phyloP scores from a whole-genome alignment of 257 asterid species.

The Jacaranda mimosifolia region DNA sequence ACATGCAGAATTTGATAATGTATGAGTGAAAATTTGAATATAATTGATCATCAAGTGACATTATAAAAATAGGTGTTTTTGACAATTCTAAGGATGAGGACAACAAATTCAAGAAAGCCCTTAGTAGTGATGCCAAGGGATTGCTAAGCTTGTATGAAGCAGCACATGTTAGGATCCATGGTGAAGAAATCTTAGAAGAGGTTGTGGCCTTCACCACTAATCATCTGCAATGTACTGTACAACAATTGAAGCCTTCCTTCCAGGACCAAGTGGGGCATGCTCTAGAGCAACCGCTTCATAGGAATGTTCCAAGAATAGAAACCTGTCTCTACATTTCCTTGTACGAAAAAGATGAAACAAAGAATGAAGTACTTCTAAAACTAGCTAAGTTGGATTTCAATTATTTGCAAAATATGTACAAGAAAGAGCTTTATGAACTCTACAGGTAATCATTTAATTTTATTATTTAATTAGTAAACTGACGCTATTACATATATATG shows the following conservation, averaged over 20 bases:
- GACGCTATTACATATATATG: too few species aligned
- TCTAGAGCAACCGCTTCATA: slow-evolving; percentile 12
- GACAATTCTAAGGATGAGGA: slow-evolving; percentile 32
- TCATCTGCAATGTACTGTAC: slow-evolving; percentile 10
- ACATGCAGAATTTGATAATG: too few species aligned
- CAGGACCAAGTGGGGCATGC: slow-evolving; percentile 16
- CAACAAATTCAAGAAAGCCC: slow-evolving; percentile 13
- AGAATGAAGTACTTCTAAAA: slow-evolving; percentile 12
- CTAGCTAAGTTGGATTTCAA: slow-evolving; percentile 30
- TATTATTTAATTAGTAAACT: too few species aligned
- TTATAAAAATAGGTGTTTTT: slow-evolving; percentile 18
- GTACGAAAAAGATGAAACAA: slow-evolving; percentile 6
- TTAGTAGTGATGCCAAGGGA: slow-evolving; percentile 19
- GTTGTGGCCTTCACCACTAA: slow-evolving; percentile 28
- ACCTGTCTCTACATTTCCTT: slow-evolving; percentile 16
- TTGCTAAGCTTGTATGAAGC: slow-evolving; percentile 49
- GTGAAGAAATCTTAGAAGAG: slow-evolving; percentile 48
- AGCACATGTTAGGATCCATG: slow-evolving; percentile 42
- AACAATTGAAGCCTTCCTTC: neutral
- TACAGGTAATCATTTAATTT: slow-evolving; percentile 12
- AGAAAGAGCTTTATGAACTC: slow-evolving; percentile 15
- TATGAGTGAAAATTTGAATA: too few species aligned
- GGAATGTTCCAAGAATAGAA: slow-evolving; percentile 18
- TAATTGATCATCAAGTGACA: neutral
- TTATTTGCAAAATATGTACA: slow-evolving; percentile 26